phyloP scores from a whole-genome alignment of 1,284 basidiomycete species.

The Puccinia hordei region DNA sequence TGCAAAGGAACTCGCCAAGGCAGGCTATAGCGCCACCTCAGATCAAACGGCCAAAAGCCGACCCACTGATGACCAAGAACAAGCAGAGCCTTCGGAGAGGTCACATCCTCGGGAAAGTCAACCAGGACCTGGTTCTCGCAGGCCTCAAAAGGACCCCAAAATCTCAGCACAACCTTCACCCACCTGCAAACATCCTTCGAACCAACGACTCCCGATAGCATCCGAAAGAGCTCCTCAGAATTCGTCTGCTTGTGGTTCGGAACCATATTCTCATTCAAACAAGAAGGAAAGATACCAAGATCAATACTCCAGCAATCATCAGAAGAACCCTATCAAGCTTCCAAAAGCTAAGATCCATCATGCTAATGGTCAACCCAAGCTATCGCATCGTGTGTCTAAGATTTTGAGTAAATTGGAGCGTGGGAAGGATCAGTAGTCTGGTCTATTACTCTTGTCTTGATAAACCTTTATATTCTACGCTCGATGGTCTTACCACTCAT shows the following conservation, averaged over 20 bases:
- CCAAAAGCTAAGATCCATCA: slow-evolving; percentile 15
- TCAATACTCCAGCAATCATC: not conserved
- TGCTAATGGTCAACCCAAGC: slow-evolving; percentile 45
- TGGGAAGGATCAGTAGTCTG: not conserved
- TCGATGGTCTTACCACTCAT: not conserved
- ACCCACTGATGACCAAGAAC: not conserved
- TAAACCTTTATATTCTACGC: not conserved
- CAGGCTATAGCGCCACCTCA: not conserved
- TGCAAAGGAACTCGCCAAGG: slow-evolving; percentile 40
- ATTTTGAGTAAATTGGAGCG: slow-evolving; percentile 28
- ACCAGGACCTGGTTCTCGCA: not conserved
- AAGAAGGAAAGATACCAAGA: not conserved
- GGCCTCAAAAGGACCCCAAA: not conserved
- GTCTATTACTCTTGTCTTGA: not conserved
- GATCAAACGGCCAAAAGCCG: not conserved
- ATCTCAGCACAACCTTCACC: not conserved
- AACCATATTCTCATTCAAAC: not conserved
- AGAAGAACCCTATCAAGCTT: not conserved
- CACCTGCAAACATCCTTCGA: not conserved
- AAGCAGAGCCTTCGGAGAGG: not conserved
- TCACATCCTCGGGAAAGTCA: not conserved
- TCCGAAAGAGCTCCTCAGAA: not conserved
- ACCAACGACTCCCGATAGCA: not conserved
- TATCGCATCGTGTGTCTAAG: slow-evolving; percentile 15
- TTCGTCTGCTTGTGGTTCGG: not conserved